Percentiles rank a stretch among this genome's conserved stretches.
phyloP scores from a whole-genome alignment of 768 basidiomycete species.

The Suillus subalutaceus region DNA sequence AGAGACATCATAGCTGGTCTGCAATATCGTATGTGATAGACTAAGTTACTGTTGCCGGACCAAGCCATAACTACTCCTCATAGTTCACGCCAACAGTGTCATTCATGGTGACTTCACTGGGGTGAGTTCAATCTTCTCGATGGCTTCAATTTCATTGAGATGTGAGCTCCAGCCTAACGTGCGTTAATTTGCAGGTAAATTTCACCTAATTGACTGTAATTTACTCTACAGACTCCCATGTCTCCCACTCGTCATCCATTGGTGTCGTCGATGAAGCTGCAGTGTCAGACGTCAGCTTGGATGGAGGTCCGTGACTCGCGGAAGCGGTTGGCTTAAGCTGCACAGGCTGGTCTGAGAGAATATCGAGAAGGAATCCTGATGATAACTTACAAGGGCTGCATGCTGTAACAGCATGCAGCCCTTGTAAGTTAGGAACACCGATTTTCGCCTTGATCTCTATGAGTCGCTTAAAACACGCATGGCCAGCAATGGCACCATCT shows the following conservation, averaged over 20 bases:
- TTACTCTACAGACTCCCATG: too few relatives aligned
- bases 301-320: too few relatives aligned
- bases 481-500: constrained; percentile 83
- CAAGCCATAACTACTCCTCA: not conserved
- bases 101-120: constrained; percentile 51
- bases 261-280: too few relatives aligned
- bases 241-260: too few relatives aligned
- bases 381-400: too few relatives aligned
- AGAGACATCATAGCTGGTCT: constrained; percentile 19
- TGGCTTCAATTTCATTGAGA: not conserved
- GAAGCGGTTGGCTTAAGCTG: too few relatives aligned
- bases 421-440: not conserved
- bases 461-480: not conserved
- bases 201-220: too few relatives aligned
- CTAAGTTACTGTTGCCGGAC: too few relatives aligned
- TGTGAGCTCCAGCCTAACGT: constrained; percentile 34
- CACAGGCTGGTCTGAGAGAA: too few relatives aligned
- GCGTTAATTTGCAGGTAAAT: too few relatives aligned
- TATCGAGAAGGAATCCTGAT: too few relatives aligned
- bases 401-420: not conserved
- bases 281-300: too few relatives aligned
- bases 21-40: constrained; percentile 17
- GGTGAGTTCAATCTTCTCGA: constrained; percentile 24
- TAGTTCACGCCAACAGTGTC: constrained; percentile 26
- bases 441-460: not conserved